phyloP scores from a whole-genome alignment of 495 filamentous ascomycete genomes.

The Entonaema liquescens region DNA sequence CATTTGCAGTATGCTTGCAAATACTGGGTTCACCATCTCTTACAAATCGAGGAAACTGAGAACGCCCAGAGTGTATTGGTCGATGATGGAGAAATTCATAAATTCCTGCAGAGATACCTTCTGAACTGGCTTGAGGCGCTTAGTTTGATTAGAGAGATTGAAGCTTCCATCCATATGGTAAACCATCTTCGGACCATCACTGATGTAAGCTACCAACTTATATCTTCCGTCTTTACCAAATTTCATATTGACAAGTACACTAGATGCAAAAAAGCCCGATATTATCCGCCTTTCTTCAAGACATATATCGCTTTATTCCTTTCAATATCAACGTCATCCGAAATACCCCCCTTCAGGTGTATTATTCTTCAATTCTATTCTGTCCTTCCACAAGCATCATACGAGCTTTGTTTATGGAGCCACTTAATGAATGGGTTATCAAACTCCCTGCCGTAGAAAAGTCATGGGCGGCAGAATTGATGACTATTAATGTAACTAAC shows the following conservation, averaged over 20 bases:
- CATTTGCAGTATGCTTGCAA: constrained; percentile 27
- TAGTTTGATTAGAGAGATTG: constrained; percentile 10
- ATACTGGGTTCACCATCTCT: constrained; percentile 24
- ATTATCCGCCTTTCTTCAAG: constrained; percentile 11
- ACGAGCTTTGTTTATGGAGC: constrained; percentile 7
- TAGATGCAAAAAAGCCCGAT: neutral
- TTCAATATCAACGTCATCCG: neutral
- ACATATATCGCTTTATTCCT: constrained; percentile 5
- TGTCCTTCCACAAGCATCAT: constrained; percentile 19
- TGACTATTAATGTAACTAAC: constrained; percentile 10
- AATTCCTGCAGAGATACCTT: neutral
- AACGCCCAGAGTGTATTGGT: neutral
- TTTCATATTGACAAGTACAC: neutral
- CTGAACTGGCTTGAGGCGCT: constrained; percentile 25
- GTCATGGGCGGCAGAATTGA: neutral
- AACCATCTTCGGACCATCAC: neutral
- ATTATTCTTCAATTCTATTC: constrained; percentile 27
- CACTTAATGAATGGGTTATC: constrained; percentile 7
- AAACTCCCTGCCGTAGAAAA: constrained; percentile 3
- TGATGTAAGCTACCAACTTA: constrained; percentile 12
- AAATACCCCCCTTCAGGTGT: constrained; percentile 17
- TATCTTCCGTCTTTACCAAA: no score
- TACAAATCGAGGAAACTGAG: neutral
- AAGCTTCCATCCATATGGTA: neutral
- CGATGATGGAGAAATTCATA: constrained; percentile 6